These are phyloP conservation scores for Pleodorina starrii DNA, from an alignment of 139 green algal species.

Conservation along the genomic window DNA sequence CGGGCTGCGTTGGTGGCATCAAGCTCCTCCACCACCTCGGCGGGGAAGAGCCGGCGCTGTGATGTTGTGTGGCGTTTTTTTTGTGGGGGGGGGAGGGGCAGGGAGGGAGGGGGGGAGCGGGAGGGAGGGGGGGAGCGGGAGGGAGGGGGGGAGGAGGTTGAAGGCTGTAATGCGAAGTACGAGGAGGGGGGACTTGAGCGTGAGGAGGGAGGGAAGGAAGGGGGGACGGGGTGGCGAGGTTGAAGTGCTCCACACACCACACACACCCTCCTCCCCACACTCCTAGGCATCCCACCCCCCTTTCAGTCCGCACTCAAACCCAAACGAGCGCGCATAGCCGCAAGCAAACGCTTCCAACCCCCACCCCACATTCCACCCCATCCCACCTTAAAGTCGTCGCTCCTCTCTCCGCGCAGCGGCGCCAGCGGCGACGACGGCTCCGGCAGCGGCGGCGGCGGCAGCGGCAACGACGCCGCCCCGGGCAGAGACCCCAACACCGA, in stretches of 20 bases:
- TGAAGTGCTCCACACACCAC: neutral
- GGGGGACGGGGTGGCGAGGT: neutral
- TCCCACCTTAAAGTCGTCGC: slow-evolving; percentile 48
- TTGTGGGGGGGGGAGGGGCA: neutral
- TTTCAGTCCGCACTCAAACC: no score
- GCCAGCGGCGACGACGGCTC: slow-evolving; percentile 22
- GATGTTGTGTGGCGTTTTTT: neutral
- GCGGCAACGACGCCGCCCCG: slow-evolving; percentile 4
- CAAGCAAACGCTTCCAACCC: no score
- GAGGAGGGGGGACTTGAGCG: neutral
- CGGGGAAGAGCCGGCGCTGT: slow-evolving; percentile 50
- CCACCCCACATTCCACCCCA: no score
- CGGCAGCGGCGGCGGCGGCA: slow-evolving; percentile 27
- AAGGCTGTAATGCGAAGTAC: no score
- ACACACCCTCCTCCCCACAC: no score
- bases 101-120: no score
- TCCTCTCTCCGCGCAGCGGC: slow-evolving; percentile 14
- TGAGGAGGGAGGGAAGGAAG: neutral
- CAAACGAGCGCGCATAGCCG: no score
- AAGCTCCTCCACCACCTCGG: slow-evolving; percentile 55
- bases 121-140: neutral
- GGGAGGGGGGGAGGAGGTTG: neutral
- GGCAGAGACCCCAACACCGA: neutral
- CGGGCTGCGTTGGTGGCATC: slow-evolving; percentile 46
- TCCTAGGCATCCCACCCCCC: no score